Evolutionary conservation across 2,329 filamentous ascomycete species (phyloP).

Genomic region (Trichoderma atrobrunneum): DNA sequence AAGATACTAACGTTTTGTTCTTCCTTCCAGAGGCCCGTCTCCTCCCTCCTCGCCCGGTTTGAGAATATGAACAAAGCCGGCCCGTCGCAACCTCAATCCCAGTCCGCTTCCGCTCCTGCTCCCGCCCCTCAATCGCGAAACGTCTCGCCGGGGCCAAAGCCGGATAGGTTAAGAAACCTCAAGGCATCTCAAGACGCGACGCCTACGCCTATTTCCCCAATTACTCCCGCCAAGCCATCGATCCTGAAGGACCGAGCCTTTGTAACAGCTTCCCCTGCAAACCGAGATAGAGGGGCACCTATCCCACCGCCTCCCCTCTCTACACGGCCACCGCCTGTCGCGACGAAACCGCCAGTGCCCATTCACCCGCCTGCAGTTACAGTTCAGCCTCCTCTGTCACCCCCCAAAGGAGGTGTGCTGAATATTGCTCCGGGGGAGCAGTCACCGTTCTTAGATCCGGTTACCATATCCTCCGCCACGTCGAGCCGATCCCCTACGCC

Average conservation of each 20-base stretch:
- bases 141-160: slow-evolving; percentile 43
- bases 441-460: slow-evolving; percentile 47
- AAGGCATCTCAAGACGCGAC: slow-evolving; percentile 38
- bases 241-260: slow-evolving; percentile 20
- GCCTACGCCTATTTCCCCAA: background rate
- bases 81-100: slow-evolving; percentile 22
- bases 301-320: slow-evolving; percentile 26
- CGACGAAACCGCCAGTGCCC: slow-evolving; percentile 25
- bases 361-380: slow-evolving; percentile 61
- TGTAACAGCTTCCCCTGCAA: slow-evolving; percentile 19
- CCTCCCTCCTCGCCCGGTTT: slow-evolving; percentile 75
- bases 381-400: slow-evolving; percentile 68
- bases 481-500: slow-evolving; percentile 44
- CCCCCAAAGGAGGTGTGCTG: slow-evolving; percentile 50
- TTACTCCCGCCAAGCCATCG: slow-evolving; percentile 23
- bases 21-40: slow-evolving; percentile 67
- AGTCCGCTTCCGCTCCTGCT: slow-evolving; percentile 20
- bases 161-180: slow-evolving; percentile 42
- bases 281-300: slow-evolving; percentile 25
- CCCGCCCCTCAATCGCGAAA: slow-evolving; percentile 29
- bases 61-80: slow-evolving; percentile 59
- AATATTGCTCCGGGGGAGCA: slow-evolving; percentile 40
- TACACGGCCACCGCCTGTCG: slow-evolving; percentile 25
- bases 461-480: slow-evolving; percentile 39
- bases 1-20: background rate